Evolutionary conservation across 2,329 filamentous ascomycete genomes (phyloP), one percentile per base, ranked within the genome.

Genomic region (Simplicillium sp.): DNA sequence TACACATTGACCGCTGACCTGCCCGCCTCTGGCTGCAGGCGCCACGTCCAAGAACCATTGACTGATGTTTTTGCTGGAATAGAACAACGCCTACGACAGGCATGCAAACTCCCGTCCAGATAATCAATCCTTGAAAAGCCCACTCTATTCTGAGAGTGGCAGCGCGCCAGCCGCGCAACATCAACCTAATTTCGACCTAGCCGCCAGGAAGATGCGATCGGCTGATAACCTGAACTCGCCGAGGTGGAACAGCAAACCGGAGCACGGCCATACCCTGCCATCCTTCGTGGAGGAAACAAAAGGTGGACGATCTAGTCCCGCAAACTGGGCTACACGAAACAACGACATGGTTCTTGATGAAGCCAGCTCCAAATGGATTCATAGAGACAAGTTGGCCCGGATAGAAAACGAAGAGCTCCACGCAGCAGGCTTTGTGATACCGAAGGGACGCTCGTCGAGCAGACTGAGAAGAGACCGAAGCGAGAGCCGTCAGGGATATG

Each of bases 361-460:
- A 29, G 80, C 83, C 45, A 71, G 77, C 45, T 84, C 80, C 28
- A 82, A 86, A 59, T 92, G 86, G 86, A 90, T 92, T 51, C 86
- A 92, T 55, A 71, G 86, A 42, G 86, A 92, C 62, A 90, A 90
- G 62, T 65, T 92, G 46, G 85, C 84, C 41, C 77, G 77, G 55
- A 92, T 90, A 50, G 86, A 92, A 62, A 90, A 70, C 50, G 74
- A 81, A 54, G 86, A 92, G 61, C 71, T 92, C 46, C 82, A 87
- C 57, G 84, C 84, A 44, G 84, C 84, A 7, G 86, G 85, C 25
- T 80, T 89, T 50, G 67, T 75, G 38, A 55, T 82, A 45, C 69
- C 79, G 47, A 64, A 68, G 51, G 54, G 72, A 28, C 65, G 77
- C 47, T 65, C 75, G 39, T 63, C 71, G 39, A 73, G 76, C 62